Percentiles rank a stretch among this genome's conserved stretches.
Conservation (phyloP, 1,284 basidiomycete genomes). For the Ceratobasidium sp. region DNA sequence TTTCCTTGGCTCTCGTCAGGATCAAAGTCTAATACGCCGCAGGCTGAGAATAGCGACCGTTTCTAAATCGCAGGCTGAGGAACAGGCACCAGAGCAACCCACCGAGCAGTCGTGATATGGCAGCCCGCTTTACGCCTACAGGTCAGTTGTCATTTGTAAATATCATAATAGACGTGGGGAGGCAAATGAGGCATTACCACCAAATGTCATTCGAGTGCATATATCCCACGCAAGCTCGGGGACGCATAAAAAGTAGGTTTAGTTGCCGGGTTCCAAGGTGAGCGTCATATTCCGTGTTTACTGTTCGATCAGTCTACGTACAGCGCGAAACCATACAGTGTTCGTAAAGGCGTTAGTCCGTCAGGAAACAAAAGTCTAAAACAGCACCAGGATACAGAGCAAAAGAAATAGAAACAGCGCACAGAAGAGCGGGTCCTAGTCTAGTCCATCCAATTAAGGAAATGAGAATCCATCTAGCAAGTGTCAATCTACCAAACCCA, state of each 20-base stretch:
- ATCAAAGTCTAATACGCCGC: neutral
- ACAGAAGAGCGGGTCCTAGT: neutral
- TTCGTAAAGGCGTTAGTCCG: constrained; percentile 9
- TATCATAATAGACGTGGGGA: neutral
- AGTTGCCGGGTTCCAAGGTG: neutral
- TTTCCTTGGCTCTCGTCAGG: neutral
- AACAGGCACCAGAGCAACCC: neutral
- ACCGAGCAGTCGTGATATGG: neutral
- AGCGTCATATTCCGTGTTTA: too few species aligned
- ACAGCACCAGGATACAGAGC: neutral
- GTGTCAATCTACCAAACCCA: constrained; percentile 1
- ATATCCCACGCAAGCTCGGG: neutral
- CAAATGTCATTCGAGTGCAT: neutral
- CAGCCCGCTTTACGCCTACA: neutral
- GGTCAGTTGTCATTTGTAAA: neutral
- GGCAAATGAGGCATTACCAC: neutral
- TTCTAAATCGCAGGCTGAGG: constrained; percentile 1
- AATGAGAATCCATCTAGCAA: neutral
- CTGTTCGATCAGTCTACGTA: constrained; percentile 5
- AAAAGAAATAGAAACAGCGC: neutral
- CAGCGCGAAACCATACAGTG: neutral
- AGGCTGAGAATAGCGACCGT: constrained; percentile 8
- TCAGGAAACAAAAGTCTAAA: constrained; percentile 1
- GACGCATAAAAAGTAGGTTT: neutral
- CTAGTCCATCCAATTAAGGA: neutral